Evolutionary conservation across 495 filamentous ascomycete species (phyloP), one percentile per base, ranked within the genome.

Genomic region (Cudoniella acicularis): DNA sequence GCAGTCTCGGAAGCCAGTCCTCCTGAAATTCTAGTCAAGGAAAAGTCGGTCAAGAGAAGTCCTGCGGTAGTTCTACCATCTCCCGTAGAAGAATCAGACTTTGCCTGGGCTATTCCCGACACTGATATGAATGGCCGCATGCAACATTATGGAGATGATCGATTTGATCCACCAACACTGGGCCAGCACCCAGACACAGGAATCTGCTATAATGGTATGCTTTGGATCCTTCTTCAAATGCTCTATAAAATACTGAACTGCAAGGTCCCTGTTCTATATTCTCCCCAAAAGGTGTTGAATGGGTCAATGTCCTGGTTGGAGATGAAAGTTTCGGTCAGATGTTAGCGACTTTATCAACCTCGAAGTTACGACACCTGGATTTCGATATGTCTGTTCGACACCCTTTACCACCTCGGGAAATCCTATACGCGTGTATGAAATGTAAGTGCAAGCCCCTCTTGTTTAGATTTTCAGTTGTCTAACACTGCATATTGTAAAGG

Each of bases 241-340:
- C 36, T 21, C 8, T 9, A 47, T 47, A 17, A 8, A 50, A 23
- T 20, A 24, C 6, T 25, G 6, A 50, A 36, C 30, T 22, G 22
- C 21, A 43, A 45, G 52, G 52, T 1, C 18, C 52, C 6, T 54
- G 52, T 17, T 54, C 52, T 23, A 42, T 54, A 21, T 54, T 54
- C 24, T 54, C 52, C 13, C 36, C 18, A 3, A 24, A 54, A 25
- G 52, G 52, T 24, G 36, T 54, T n/a, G n/a, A 24, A 10, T 54
- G 52, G 52, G 36, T 54, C 2, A 54, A 54, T 20, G 4, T 3
- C 3, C 17, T 54, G 22, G 52, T 54, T 54, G 52, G 52, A 6
- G 52, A 54, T 46, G 52, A 54, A 13, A 43, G 30, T 21, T 54
- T 54, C 17, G 17, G 36, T 22, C 30, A 42, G 16, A 45, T 45